Evolutionary conservation across 1,284 basidiomycete genomes (phyloP), one percentile per base, ranked within the genome.

Genomic region (Mycena citricolor): DNA sequence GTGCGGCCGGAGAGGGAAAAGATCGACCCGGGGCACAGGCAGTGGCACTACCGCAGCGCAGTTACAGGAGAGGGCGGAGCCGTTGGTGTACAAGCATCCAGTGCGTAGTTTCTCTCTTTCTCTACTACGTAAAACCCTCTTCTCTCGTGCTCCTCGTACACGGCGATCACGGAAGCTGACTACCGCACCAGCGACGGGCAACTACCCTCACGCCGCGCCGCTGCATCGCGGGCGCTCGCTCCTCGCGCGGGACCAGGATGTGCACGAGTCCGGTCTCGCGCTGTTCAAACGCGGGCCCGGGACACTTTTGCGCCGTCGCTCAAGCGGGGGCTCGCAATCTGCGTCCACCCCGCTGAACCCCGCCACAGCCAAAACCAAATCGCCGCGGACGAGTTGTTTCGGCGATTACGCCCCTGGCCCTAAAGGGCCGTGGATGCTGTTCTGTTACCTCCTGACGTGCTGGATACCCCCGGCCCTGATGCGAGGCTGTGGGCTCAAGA

Each of bases 1-100:
- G 91, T 98, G 42, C 76, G 82, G 44, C 95, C 97, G 7, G 95
- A 99, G 66, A 77, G 95, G 51, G 95, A 97, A 73, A 90, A 95
- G 73, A 92, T 98, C 59, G 94, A 97, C 61, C 94, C 94, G 8
- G 84, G 83, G 36, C 94, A 98, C 72, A 80, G 94, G 32, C 85
- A 95, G 56, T 99, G 89, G 84, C 89, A 98, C 69, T 99, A 99
- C 68, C 84, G 93, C 41, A 86, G 79, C 54, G 16, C 83, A 90
- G 61, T 77, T 92, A 64, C 83, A 86, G 62, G 73, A 83, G 46
- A 83, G 52, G 76, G 79, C 13, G 50, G 50, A 5, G 10, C 72
- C 39, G 72, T 90, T 5, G 86, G 81, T 43, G 79, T 93, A 14
- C 71, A 84, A 62, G 86, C 91, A 16, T 91, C 88, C 38, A 77